These are phyloP conservation scores for Cercospora canescens DNA, from an alignment of 2,329 filamentous ascomycete species.

Conservation along the genomic window DNA sequence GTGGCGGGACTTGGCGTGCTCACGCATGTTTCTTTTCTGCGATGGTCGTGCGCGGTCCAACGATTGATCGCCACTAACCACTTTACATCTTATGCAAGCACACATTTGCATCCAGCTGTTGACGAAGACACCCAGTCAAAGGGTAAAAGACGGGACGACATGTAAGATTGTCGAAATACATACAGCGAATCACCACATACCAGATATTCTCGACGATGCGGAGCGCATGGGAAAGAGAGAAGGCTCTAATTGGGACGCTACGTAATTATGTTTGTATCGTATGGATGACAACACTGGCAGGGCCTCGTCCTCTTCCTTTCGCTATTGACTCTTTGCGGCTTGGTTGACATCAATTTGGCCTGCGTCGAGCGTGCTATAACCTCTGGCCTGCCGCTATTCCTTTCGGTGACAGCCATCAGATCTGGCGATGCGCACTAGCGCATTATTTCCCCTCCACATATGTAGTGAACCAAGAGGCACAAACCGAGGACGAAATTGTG, in stretches of 20 bases:
- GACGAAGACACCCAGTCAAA: constrained; percentile 7
- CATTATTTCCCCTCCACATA: too few relatives aligned
- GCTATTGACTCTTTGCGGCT: too few relatives aligned
- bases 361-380: neutral
- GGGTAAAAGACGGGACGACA: constrained; percentile 3
- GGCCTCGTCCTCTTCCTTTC: neutral
- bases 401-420: too few relatives aligned
- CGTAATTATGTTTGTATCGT: constrained; percentile 25
- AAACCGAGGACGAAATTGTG: neutral
- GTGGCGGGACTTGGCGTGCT: constrained; percentile 8
- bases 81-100: constrained; percentile 15
- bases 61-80: constrained; percentile 3
- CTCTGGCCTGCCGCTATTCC: neutral
- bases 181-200: constrained; percentile 14
- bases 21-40: constrained; percentile 13
- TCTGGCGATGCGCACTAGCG: neutral
- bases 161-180: constrained; percentile 8
- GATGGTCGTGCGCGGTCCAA: constrained; percentile 8
- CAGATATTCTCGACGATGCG: constrained; percentile 5
- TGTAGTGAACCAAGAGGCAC: neutral
- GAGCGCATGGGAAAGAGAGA: constrained; percentile 3
- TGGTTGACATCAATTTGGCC: too few relatives aligned
- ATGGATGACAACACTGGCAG: constrained; percentile 14
- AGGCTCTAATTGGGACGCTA: constrained; percentile 15
- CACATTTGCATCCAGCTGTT: constrained; percentile 20